These are phyloP conservation scores for Orbilia quercus DNA, from an alignment of 2,329 filamentous ascomycete genomes.

Conservation along the genomic window DNA sequence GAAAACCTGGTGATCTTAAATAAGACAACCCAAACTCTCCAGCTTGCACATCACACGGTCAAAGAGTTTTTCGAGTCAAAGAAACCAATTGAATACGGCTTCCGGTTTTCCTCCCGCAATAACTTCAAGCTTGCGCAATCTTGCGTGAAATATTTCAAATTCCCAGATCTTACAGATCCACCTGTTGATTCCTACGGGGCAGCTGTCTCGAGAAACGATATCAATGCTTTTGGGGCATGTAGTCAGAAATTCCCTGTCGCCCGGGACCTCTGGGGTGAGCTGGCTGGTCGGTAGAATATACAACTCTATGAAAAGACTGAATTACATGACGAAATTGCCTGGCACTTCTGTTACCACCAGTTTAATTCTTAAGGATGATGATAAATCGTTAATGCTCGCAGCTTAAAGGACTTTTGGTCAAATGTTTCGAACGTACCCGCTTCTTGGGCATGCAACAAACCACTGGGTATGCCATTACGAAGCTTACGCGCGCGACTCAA, in stretches of 20 bases:
- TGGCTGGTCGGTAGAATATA: slow-evolving; percentile 11
- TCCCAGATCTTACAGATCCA: slow-evolving; percentile 22
- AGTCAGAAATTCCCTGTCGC: not conserved
- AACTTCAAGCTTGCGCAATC: not conserved
- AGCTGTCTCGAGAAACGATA: not conserved
- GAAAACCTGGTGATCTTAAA: slow-evolving; percentile 30
- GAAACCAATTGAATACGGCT: not conserved
- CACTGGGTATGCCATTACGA: slow-evolving; percentile 26
- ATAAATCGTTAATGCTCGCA: not conserved
- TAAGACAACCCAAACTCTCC: slow-evolving; percentile 6
- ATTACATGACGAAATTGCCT: too few species aligned
- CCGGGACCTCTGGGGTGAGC: not conserved
- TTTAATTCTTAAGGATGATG: not conserved
- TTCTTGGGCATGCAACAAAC: slow-evolving; percentile 30
- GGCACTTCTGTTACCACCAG: not conserved
- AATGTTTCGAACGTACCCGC: not conserved
- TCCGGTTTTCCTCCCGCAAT: not conserved
- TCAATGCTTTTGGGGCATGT: not conserved
- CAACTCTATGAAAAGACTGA: not conserved
- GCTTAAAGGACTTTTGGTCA: slow-evolving; percentile 14
- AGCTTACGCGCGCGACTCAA: not conserved
- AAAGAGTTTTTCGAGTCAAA: slow-evolving; percentile 20
- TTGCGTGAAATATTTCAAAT: slow-evolving; percentile 20
- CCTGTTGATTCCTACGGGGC: not conserved
- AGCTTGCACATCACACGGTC: slow-evolving; percentile 32